phyloP scores from a whole-genome alignment of 192 early-diverging fungal genomes.

The Chytriomyces hyalinus region DNA sequence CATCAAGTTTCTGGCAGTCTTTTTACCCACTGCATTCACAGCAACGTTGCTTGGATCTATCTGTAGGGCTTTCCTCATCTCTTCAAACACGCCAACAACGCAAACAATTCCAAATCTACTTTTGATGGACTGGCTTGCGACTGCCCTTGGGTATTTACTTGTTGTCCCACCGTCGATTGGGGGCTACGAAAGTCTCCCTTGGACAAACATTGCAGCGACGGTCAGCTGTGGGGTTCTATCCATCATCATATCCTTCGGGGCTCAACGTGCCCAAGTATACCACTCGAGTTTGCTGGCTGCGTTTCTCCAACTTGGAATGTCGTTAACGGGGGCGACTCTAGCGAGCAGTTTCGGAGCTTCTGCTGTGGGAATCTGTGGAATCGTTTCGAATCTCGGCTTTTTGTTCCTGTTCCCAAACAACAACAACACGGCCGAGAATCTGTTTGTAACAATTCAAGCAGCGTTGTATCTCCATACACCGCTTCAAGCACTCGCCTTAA shows the following conservation, averaged over 20 bases:
- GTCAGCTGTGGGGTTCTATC: not conserved
- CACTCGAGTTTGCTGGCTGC: slow-evolving; percentile 7
- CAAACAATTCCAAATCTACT: not conserved
- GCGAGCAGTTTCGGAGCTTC: not conserved
- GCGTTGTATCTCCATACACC: not conserved
- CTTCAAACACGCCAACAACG: not conserved
- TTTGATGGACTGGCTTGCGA: slow-evolving; percentile 27
- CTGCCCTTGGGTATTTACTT: not conserved
- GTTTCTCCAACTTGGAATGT: slow-evolving; percentile 2
- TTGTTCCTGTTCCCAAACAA: not conserved
- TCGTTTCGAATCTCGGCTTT: not conserved
- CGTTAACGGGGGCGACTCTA: not conserved
- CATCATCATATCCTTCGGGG: not conserved
- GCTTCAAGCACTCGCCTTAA: not conserved
- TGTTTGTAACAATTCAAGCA: not conserved
- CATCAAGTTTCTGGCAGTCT: not conserved
- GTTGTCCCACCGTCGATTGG: slow-evolving; percentile 1
- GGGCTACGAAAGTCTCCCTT: not conserved
- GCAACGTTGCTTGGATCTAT: not conserved
- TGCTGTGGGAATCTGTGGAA: not conserved
- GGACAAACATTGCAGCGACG: not conserved
- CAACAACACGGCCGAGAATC: not conserved
- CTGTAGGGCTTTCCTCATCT: not conserved
- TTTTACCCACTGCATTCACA: not conserved
- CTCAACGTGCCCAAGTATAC: not conserved